Evolutionary conservation across 2,329 filamentous ascomycete genomes (phyloP).

Genomic region (Phaeosphaeriaceae sp.): DNA sequence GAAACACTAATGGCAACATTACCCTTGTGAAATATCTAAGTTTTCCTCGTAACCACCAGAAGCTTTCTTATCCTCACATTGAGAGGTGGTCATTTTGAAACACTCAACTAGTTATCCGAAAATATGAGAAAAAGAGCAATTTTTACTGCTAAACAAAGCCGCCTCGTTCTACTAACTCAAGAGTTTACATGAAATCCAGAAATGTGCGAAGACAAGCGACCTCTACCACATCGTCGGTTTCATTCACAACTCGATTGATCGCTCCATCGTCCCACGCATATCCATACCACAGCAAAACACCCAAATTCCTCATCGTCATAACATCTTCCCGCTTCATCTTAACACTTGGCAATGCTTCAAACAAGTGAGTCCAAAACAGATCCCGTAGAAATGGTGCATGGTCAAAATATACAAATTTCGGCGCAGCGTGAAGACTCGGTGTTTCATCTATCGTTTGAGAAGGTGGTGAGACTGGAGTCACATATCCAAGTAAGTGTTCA

Average conservation of each 20-base stretch:
- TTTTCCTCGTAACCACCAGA: too few relatives aligned
- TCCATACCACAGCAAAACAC: conserved; percentile 68
- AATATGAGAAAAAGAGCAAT: too few relatives aligned
- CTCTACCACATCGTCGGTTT: conserved; percentile 59
- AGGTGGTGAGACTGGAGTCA: too few relatives aligned
- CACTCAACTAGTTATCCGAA: too few relatives aligned
- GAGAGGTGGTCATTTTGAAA: too few relatives aligned
- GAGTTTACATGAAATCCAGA: conserved; percentile 18
- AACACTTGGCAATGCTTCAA: conserved; percentile 46
- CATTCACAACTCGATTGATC: conserved; percentile 64
- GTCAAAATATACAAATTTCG: conserved; percentile 50
- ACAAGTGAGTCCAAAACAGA: conserved; percentile 59
- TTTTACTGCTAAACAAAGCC: too few relatives aligned
- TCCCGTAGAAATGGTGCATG: conserved; percentile 53
- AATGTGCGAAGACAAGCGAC: conserved; percentile 59
- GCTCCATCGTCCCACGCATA: conserved; percentile 67
- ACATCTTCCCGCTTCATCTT: conserved; percentile 45
- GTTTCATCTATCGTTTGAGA: neutral
- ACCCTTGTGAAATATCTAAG: too few relatives aligned
- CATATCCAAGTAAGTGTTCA: conserved; percentile 63
- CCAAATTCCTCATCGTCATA: conserved; percentile 57
- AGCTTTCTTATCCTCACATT: too few relatives aligned
- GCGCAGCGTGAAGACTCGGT: neutral
- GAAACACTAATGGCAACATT: too few relatives aligned
- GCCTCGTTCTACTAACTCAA: too few relatives aligned